Base-by-base conservation (phyloP, 2,329 filamentous ascomycete species). In the Penicillium capsulatum region DNA sequence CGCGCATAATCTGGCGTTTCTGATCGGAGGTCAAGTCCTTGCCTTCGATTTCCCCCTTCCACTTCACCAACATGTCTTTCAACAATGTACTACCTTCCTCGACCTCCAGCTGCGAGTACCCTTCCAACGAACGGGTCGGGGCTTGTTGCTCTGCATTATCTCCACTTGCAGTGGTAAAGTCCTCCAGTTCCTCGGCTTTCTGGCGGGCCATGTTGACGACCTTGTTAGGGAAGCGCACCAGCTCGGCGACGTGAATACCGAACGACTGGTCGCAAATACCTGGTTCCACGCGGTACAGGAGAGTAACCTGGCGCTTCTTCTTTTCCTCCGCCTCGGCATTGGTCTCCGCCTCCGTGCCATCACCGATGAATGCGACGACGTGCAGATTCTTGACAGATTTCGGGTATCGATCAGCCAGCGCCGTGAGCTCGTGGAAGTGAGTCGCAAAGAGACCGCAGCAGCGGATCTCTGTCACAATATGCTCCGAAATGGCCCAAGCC, bases 141-240 rank as follows among this genome's bases (percentile, higher is more conserved):
- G 55, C 65, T 6, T 73, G 71, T 5, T 73, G 55, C 1, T 67
- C 55, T 0, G 55, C 37, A 32, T 35, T 38, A 16, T 54, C 48
- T 10, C 40, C n/a, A 26, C 54, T 49, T 1, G 60, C 58, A 8
- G 65, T 58, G 0, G 65, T 66, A 37, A 98, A 98, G 63, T 98
- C 92, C 64, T 98, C 92, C 24, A 98, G 75, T 73, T 98, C 94
- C 64, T 97, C 92, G 0, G 92, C 92, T 71, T 98, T 98, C 54
- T 92, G 80, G 70, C 94, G 94, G n/a, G 92, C 92, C 94, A 98
- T 98, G 49, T 89, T 88, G 45, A 98, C 86, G 11, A 98, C 94
- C 70, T 98, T 98, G 54, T 88, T 83, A 0, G 92, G 92, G 70
- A 98, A 98, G 31, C 90, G 81, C 14, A 98, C 92, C 4, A 98